Evolutionary conservation across 345 rosid species (phyloP), one percentile per base, ranked within the genome.

Genomic region (Pelargonium nanum): DNA sequence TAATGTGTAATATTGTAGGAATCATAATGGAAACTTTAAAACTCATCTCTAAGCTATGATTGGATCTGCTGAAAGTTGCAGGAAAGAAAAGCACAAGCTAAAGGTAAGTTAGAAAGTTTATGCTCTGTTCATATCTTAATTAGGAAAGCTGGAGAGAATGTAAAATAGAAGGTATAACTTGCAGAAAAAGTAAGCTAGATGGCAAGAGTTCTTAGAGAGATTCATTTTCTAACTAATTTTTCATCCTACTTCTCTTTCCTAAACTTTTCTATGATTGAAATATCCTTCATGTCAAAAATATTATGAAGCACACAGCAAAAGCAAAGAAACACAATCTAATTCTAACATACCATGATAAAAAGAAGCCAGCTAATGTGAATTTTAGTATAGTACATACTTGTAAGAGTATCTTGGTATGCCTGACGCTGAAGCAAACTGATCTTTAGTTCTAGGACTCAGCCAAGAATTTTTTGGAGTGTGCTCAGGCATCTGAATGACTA

Each of bases 351-450:
- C 48, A 40, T 12, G 16, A 40, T 40, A 40, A 21, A 30, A 58
- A 40, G 56, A 64, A 12, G 12, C 55, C 22, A 44, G 24, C 48
- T 66, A 22, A 54, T 24, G 25, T 45, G 17, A 25, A 44, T 25
- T 54, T 61, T 60, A 26, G 28, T 63, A 45, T 26, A 59, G 25
- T 55, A 74, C 94, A 67, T 73, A 93, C 99, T 85, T 89, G 85
- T 89, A 93, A 58, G 83, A 60, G 77, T 85, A 93, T 74, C 69
- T 79, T 58, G 83, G 85, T 60, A 87, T 73, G 79, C 99, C 90
- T 3, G 99, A 85, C 34, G 78, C 77, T 68, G 97, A 85, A 55
- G 80, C 76, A 69, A 80, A 70, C 67, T 60, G 78, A 53, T 89
- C 94, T 70, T 87, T 93, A 71, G 66, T 77, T 59, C 68, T 84